Percentiles rank a stretch among this genome's conserved stretches.
Evolutionary conservation across 345 rosid species (phyloP).

Genomic region (Litchi chinensis): DNA sequence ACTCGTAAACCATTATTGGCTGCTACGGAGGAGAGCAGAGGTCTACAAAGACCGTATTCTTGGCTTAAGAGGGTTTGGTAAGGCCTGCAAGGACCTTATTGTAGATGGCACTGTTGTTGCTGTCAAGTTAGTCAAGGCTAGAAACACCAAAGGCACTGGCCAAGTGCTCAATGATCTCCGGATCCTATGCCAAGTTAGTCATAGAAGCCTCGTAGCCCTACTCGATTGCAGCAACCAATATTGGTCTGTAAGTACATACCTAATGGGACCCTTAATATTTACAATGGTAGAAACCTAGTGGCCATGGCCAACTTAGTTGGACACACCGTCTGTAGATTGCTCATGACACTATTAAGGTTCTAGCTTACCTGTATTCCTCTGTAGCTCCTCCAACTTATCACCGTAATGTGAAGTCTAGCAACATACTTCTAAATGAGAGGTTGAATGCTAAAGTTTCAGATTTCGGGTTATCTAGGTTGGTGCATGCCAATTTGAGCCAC

Average conservation of each 20-base stretch:
- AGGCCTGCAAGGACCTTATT: slow-evolving; percentile 43
- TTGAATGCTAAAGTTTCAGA: slow-evolving; percentile 48
- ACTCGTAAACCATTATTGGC: too few species aligned
- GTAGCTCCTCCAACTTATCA: slow-evolving; percentile 41
- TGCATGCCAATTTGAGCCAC: slow-evolving; percentile 43
- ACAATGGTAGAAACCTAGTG: slow-evolving; percentile 5
- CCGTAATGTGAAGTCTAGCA: slow-evolving; percentile 23
- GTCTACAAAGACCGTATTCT: slow-evolving; percentile 43
- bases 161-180: slow-evolving; percentile 56
- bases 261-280: slow-evolving; percentile 45
- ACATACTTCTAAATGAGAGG: slow-evolving; percentile 50
- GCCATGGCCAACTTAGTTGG: slow-evolving; percentile 28
- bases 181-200: slow-evolving; percentile 58
- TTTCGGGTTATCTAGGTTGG: slow-evolving; percentile 55
- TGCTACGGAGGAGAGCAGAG: too few species aligned
- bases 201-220: slow-evolving; percentile 43
- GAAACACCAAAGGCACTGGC: slow-evolving; percentile 48
- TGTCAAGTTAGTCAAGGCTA: slow-evolving; percentile 54
- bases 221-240: slow-evolving; percentile 54
- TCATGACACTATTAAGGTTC: slow-evolving; percentile 42
- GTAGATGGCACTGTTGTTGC: slow-evolving; percentile 48
- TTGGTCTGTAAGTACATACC: slow-evolving; percentile 47
- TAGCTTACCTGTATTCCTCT: slow-evolving; percentile 47
- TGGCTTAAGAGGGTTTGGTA: slow-evolving; percentile 55
- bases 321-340: slow-evolving; percentile 42